Percentiles rank a stretch among this genome's conserved stretches.
Conservation (phyloP, 176 grass and related monocot species). For the Oropetium thomaeum region DNA sequence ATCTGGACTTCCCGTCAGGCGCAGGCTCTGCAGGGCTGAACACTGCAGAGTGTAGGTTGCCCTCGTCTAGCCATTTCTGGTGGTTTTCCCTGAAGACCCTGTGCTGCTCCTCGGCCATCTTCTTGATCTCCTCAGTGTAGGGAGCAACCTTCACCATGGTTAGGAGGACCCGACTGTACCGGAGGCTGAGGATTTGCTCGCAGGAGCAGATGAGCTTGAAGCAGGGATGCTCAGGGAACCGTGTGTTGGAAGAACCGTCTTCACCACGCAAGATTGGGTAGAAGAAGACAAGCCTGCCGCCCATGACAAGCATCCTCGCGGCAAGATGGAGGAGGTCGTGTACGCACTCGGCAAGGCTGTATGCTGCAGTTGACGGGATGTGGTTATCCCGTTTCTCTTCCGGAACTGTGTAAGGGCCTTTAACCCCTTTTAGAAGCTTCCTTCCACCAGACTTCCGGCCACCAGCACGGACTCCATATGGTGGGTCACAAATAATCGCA, state of each 20-base stretch:
- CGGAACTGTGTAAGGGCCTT: constrained; percentile 81
- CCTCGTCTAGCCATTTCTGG: constrained; percentile 87
- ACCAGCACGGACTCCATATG: constrained; percentile 92
- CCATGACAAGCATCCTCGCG: constrained; percentile 76
- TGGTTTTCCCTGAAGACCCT: constrained; percentile 86
- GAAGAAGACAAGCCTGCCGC: constrained; percentile 82
- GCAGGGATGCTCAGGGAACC: constrained; percentile 80
- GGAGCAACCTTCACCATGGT: constrained; percentile 74
- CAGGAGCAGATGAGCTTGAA: constrained; percentile 66
- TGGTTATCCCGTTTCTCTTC: constrained; percentile 80
- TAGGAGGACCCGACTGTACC: constrained; percentile 77
- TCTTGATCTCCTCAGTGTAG: constrained; percentile 58
- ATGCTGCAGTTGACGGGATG: constrained; percentile 86
- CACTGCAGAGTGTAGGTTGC: constrained; percentile 74
- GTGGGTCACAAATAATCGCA: constrained; percentile 91
- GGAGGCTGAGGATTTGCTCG: constrained; percentile 82
- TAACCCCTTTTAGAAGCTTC: constrained; percentile 68
- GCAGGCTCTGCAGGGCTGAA: constrained; percentile 48
- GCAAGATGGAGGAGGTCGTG: constrained; percentile 85
- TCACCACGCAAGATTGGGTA: constrained; percentile 77
- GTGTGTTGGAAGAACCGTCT: constrained; percentile 25
- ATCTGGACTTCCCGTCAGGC: constrained; percentile 30
- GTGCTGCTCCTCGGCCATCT: constrained; percentile 44
- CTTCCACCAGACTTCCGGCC: constrained; percentile 86
- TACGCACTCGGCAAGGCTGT: constrained; percentile 74